Conservation (phyloP, 1,139 yeast genomes). For the Petasospora rhodanensis region DNA sequence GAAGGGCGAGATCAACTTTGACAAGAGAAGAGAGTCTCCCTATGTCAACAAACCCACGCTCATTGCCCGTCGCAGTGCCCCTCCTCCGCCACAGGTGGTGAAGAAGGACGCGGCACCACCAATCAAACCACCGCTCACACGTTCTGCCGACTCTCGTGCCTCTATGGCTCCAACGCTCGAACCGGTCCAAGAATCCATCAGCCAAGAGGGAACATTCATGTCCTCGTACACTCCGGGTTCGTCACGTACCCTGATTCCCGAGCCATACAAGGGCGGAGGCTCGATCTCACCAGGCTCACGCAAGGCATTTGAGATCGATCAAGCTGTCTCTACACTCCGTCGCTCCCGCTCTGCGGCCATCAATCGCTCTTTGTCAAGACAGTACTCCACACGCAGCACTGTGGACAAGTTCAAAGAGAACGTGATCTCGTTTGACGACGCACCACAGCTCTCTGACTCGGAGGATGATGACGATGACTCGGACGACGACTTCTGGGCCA, state of each 20-base stretch:
- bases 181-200: slow-evolving; percentile 22
- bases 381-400: slow-evolving; percentile 10
- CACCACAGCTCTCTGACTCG: slow-evolving; percentile 55
- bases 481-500: slow-evolving; percentile 62
- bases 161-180: slow-evolving; percentile 18
- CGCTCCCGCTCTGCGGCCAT: slow-evolving; percentile 1
- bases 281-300: slow-evolving; percentile 25
- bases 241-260: slow-evolving; percentile 35
- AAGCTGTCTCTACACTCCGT: background rate
- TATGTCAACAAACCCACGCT: slow-evolving; percentile 40
- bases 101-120: slow-evolving; percentile 11
- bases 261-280: slow-evolving; percentile 36
- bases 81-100: slow-evolving; percentile 65
- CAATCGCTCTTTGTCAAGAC: slow-evolving; percentile 8
- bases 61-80: slow-evolving; percentile 68
- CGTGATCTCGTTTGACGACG: slow-evolving; percentile 66
- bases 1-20: slow-evolving; percentile 71
- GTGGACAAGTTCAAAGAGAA: slow-evolving; percentile 61
- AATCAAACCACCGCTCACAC: too few relatives aligned
- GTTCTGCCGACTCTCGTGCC: slow-evolving; percentile 19
- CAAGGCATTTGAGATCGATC: slow-evolving; percentile 16
- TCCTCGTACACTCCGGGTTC: slow-evolving; percentile 38
- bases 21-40: slow-evolving; percentile 74
- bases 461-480: slow-evolving; percentile 41
- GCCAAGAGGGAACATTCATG: slow-evolving; percentile 22